These are phyloP conservation scores for Trichothecium roseum DNA, from an alignment of 2,329 filamentous ascomycete species.

Conservation along the genomic window DNA sequence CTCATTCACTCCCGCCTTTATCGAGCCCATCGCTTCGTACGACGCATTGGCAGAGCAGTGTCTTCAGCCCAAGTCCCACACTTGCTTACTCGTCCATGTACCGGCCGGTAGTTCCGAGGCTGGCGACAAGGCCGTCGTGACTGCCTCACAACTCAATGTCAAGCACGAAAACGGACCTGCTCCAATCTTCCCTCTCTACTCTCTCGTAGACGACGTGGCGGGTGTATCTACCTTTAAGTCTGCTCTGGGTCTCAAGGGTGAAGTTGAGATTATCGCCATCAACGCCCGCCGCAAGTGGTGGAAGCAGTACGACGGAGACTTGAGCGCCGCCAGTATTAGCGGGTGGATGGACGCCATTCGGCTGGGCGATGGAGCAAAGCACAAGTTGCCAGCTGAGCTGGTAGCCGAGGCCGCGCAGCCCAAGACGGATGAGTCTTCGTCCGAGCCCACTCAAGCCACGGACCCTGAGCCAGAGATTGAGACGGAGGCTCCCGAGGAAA, in stretches of 20 bases:
- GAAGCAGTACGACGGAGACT: constrained; percentile 58
- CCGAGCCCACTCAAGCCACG: constrained; percentile 10
- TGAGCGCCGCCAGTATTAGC: constrained; percentile 56
- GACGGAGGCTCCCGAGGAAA: constrained; percentile 15
- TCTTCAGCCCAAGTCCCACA: constrained; percentile 64
- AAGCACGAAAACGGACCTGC: constrained; percentile 59
- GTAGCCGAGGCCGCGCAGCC: constrained; percentile 24
- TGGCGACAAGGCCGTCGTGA: constrained; percentile 46
- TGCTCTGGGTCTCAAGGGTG: constrained; percentile 46
- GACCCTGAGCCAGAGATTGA: constrained; percentile 17
- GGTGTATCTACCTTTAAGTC: constrained; percentile 30
- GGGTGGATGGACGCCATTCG: constrained; percentile 85
- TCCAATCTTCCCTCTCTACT: constrained; percentile 75
- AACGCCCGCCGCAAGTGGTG: constrained; percentile 85
- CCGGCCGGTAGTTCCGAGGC: constrained; percentile 40
- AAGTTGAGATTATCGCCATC: constrained; percentile 66
- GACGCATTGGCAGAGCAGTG: constrained; percentile 61
- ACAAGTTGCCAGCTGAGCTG: constrained; percentile 57
- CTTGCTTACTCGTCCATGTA: constrained; percentile 71
- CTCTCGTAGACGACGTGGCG: constrained; percentile 46
- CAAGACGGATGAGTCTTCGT: constrained; percentile 8
- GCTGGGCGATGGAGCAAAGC: constrained; percentile 76
- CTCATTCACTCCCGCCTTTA: constrained; percentile 36
- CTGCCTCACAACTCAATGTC: constrained; percentile 62
- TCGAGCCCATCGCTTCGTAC: constrained; percentile 53